phyloP scores from a whole-genome alignment of 1,284 basidiomycete species.

The Macrocybe sp. region DNA sequence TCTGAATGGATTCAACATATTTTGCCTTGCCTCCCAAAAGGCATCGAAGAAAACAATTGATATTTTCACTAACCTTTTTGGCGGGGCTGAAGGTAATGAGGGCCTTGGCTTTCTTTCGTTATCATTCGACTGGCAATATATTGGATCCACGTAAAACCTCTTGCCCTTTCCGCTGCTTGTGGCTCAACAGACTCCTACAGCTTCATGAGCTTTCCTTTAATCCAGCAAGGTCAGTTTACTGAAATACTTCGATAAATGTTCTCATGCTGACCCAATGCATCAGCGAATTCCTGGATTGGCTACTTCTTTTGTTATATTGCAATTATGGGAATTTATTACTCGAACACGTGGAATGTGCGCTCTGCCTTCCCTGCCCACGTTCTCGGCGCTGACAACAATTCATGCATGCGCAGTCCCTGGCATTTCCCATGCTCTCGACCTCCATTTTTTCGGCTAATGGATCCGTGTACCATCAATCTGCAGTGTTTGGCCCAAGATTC shows the following conservation, averaged over 20 bases:
- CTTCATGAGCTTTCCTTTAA: conserved; percentile 44
- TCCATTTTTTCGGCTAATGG: conserved; percentile 57
- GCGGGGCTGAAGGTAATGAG: conserved; percentile 58
- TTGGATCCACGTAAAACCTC: conserved; percentile 44
- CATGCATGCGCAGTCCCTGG: conserved; percentile 32
- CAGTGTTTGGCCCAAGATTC: conserved; percentile 48
- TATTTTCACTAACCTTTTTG: conserved; percentile 60
- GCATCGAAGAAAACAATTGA: conserved; percentile 35
- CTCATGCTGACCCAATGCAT: conserved; percentile 1
- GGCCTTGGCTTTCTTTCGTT: conserved; percentile 54
- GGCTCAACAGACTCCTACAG: conserved; percentile 15
- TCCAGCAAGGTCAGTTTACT: conserved; percentile 42
- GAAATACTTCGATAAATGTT: conserved; percentile 6
- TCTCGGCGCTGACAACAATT: background rate
- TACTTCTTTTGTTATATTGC: conserved; percentile 48
- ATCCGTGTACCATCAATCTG: conserved; percentile 47
- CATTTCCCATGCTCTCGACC: conserved; percentile 60
- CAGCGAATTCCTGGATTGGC: conserved; percentile 56
- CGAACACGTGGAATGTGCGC: conserved; percentile 52
- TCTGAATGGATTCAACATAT: conserved; percentile 50
- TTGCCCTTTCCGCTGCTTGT: background rate
- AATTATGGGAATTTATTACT: conserved; percentile 55
- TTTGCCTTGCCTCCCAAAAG: conserved; percentile 52
- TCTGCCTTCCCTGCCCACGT: background rate
- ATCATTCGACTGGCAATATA: conserved; percentile 62